A percentile compares a stretch with the other conserved stretches of the same genome.
These are phyloP conservation scores for Fusarium sp. DNA, from an alignment of 2,329 filamentous ascomycete genomes.

Conservation along the genomic window DNA sequence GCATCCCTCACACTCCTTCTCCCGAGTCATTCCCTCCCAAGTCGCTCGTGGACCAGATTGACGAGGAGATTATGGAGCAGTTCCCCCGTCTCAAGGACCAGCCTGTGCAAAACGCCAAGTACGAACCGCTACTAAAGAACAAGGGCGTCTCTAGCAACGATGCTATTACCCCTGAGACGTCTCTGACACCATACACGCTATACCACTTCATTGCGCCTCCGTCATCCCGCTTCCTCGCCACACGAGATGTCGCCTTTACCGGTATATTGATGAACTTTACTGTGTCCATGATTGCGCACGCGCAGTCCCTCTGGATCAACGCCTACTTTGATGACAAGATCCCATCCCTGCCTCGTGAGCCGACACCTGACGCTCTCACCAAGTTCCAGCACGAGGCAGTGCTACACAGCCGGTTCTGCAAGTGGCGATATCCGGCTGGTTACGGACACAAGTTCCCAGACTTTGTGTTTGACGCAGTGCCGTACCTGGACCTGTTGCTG, in stretches of 20 bases:
- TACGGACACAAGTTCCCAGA: conserved; percentile 73
- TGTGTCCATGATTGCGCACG: conserved; percentile 55
- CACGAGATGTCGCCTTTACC: conserved; percentile 57
- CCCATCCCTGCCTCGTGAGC: conserved; percentile 33
- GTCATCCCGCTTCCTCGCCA: conserved; percentile 49
- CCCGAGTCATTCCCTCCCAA: conserved; percentile 43
- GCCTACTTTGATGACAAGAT: conserved; percentile 67
- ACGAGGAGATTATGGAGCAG: conserved; percentile 63
- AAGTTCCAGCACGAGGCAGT: conserved; percentile 66
- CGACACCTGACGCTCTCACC: conserved; percentile 51
- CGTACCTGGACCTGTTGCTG: conserved; percentile 77
- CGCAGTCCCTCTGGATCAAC: conserved; percentile 71
- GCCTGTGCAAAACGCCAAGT: conserved; percentile 60
- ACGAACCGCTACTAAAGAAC: conserved; percentile 56
- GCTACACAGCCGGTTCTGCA: conserved; percentile 75
- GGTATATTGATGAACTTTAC: conserved; percentile 59
- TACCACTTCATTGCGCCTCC: conserved; percentile 62
- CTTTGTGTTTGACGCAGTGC: conserved; percentile 81
- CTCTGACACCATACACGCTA: conserved; percentile 51
- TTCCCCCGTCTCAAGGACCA: conserved; percentile 67
- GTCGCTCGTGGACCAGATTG: conserved; percentile 55
- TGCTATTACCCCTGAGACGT: conserved; percentile 35
- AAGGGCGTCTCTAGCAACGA: conserved; percentile 52
- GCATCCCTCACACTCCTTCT: conserved; percentile 57
- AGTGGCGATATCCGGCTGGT: conserved; percentile 75